Evolutionary conservation across 2,329 filamentous ascomycete genomes (phyloP).

Genomic region (Trichocomaceae sp.): DNA sequence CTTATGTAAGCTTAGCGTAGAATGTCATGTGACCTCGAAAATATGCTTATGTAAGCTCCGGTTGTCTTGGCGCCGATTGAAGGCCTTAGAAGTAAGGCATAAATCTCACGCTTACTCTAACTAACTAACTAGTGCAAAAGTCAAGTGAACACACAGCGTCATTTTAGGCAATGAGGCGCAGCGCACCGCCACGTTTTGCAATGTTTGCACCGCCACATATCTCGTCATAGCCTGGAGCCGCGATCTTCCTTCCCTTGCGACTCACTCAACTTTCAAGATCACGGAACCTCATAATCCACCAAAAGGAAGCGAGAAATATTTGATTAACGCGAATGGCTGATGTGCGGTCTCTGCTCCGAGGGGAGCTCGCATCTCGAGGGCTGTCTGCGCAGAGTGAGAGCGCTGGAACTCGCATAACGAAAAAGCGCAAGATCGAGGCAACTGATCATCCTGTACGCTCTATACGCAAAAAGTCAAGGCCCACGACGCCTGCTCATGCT

Average conservation of each 20-base stretch:
- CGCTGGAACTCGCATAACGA: constrained; percentile 33
- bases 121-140: too few species aligned
- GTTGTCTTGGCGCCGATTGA: background rate
- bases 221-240: constrained; percentile 13
- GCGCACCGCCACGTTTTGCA: constrained; percentile 3
- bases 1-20: constrained; percentile 7
- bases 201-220: constrained; percentile 8
- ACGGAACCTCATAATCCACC: background rate
- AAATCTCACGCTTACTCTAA: too few species aligned
- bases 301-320: background rate
- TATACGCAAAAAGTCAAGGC: constrained; percentile 39
- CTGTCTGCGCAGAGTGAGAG: constrained; percentile 53
- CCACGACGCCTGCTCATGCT: constrained; percentile 26
- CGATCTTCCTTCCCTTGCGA: background rate
- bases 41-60: background rate
- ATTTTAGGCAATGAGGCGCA: too few species aligned
- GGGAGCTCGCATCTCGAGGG: constrained; percentile 66
- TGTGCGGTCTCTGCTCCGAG: constrained; percentile 70
- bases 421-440: constrained; percentile 51
- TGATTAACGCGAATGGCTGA: constrained; percentile 58
- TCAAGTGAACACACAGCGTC: too few species aligned
- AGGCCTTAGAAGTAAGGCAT: too few species aligned
- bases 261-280: background rate
- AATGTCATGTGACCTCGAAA: constrained; percentile 7
- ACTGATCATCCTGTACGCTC: constrained; percentile 29